Evolutionary conservation across 768 basidiomycete genomes (phyloP), one percentile per base, ranked within the genome.

Genomic region (Peribolospora kevripleyi): DNA sequence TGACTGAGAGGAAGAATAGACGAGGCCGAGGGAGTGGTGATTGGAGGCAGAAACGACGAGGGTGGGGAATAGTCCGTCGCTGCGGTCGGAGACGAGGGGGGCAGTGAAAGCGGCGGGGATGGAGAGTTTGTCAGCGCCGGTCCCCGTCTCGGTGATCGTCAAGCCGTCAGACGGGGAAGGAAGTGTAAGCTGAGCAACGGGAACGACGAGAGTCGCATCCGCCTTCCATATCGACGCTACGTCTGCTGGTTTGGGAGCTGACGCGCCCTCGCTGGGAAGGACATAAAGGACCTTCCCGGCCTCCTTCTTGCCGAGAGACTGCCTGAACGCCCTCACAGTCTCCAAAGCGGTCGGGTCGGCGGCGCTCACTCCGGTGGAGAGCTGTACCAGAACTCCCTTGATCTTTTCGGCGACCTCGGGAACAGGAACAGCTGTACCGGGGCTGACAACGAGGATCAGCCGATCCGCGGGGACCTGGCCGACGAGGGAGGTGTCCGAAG

Each of bases 41-140:
- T 25, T 25, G 25, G 25, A 25, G 51, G 70, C 66, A 0, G 82
- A 80, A 9, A 85, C 80, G 41, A 97, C 81, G 52, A 97, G 73
- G 7, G 93, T 98, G 0, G 90, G 84, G 69, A 85, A 88, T 46
- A 98, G 76, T 42, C 84, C 86, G 66, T 97, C 93, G 0, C 78
- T 72, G 51, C 93, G 78, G 67, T 98, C 91, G 1, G 87, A 85
- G 25, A 73, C 68, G 51, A 93, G 67, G 3, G 80, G 75, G 1
- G 88, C 77, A 52, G 90, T 76, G 71, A 91, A 91, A 37, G 82
- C 82, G 62, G 88, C 84, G 5, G 78, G 77, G 57, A 93, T 69
- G 57, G 88, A 78, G 42, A 80, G 73, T 5, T 75, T 76, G 47
- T 78, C 79, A 39, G 75, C 75, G 51, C 74, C 74, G 46, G 71